Percentiles rank a stretch among this genome's conserved stretches.
phyloP scores from a whole-genome alignment of 768 basidiomycete species.

The Leccinellum rugosiceps region DNA sequence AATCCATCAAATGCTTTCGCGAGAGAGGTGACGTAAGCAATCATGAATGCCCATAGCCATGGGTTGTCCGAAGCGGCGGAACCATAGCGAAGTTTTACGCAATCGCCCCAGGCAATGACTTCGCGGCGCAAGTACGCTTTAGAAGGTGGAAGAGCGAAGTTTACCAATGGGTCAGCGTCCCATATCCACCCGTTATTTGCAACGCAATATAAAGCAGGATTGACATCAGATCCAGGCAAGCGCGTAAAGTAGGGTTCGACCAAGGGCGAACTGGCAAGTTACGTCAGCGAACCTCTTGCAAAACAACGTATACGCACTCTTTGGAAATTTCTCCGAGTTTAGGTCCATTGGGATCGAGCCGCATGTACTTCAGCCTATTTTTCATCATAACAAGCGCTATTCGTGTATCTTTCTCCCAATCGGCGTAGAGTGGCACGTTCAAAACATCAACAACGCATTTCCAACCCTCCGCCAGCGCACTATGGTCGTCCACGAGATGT shows the following conservation, averaged over 20 bases:
- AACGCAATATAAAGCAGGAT: slow-evolving; percentile 62
- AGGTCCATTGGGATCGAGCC: slow-evolving; percentile 82
- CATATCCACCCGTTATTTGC: slow-evolving; percentile 99
- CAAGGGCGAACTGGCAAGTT: slow-evolving; percentile 61
- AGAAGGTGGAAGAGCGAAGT: slow-evolving; percentile 90
- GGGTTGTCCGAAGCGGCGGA: slow-evolving; percentile 75
- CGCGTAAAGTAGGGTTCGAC: slow-evolving; percentile 94
- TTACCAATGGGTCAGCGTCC: slow-evolving; percentile 89
- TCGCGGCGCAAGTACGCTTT: slow-evolving; percentile 95
- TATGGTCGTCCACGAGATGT: slow-evolving; percentile 42
- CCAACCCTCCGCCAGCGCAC: slow-evolving; percentile 70
- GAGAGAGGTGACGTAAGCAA: slow-evolving; percentile 73
- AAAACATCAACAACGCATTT: slow-evolving; percentile 75
- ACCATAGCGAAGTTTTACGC: slow-evolving; percentile 97
- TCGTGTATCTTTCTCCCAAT: slow-evolving; percentile 81
- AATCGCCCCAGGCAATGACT: slow-evolving; percentile 97
- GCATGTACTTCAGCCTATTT: slow-evolving; percentile 74
- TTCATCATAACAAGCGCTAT: slow-evolving; percentile 71
- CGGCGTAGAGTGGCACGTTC: slow-evolving; percentile 84
- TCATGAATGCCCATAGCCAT: slow-evolving; percentile 94
- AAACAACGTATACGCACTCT: slow-evolving; percentile 46
- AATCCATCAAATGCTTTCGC: slow-evolving; percentile 91
- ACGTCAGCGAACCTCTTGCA: slow-evolving; percentile 8
- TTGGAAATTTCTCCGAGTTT: slow-evolving; percentile 75
- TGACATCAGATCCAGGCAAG: slow-evolving; percentile 54